These are phyloP conservation scores for Jacaranda copaia DNA, from an alignment of 257 asterid species.

Conservation along the genomic window DNA sequence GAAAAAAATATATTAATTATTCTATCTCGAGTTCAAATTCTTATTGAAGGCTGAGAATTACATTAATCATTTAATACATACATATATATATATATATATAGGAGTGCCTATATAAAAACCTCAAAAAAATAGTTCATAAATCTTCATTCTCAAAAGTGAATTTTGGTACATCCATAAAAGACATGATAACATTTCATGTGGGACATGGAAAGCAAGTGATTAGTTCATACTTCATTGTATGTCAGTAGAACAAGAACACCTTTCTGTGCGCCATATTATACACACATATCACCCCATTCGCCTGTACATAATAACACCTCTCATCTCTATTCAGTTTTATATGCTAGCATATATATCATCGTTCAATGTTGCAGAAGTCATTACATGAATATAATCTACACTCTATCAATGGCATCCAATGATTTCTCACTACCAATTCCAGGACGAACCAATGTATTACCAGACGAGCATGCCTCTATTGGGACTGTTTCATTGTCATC, in stretches of 20 bases:
- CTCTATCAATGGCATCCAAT: constrained; percentile 31
- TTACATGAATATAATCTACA: constrained; percentile 13
- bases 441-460: constrained; percentile 12
- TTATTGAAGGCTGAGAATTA: no score
- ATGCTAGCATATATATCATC: constrained; percentile 10
- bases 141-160: no score
- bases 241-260: not conserved
- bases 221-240: not conserved
- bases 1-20: no score
- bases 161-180: not conserved
- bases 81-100: no score
- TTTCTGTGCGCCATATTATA: not conserved
- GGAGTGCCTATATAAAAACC: no score
- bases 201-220: not conserved
- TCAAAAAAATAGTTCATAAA: no score
- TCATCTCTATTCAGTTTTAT: not conserved
- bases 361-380: not conserved
- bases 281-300: not conserved
- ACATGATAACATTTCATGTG: not conserved
- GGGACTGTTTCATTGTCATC: not conserved
- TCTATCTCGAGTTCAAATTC: no score
- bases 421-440: constrained; percentile 36
- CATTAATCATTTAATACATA: no score
- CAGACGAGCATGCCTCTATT: not conserved
- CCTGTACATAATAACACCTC: constrained; percentile 10